Percentiles rank a stretch among this genome's conserved stretches.
These are phyloP conservation scores for Pestalotiopsis sp. DNA, from an alignment of 2,329 filamentous ascomycete species.

Conservation along the genomic window DNA sequence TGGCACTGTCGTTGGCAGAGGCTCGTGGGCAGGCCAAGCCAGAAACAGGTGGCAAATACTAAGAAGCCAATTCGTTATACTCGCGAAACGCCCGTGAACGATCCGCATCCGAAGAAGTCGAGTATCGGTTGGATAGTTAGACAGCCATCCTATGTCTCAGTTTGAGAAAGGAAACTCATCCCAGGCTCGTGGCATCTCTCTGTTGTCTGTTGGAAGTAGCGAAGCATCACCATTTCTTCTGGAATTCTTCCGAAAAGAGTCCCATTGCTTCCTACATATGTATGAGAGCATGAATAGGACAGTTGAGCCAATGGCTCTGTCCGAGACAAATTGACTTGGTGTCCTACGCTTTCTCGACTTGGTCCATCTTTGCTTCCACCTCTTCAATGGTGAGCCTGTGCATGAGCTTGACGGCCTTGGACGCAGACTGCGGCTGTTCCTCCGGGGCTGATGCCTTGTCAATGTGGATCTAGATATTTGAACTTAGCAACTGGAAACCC, in stretches of 20 bases:
- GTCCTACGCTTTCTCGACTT: slow-evolving; percentile 36
- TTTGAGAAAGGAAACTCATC: too few species aligned
- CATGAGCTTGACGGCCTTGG: slow-evolving; percentile 72
- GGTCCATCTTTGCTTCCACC: slow-evolving; percentile 69
- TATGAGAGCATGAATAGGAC: too few species aligned
- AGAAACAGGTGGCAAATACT: slow-evolving; percentile 44
- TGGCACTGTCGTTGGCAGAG: slow-evolving; percentile 47
- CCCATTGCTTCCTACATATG: too few species aligned
- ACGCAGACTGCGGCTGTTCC: slow-evolving; percentile 55
- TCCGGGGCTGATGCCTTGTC: slow-evolving; percentile 55
- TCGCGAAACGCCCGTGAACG: not conserved
- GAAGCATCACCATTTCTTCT: too few species aligned
- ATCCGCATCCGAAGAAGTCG: not conserved
- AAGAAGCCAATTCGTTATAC: slow-evolving; percentile 11
- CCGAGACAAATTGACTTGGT: not conserved
- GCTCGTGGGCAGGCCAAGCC: slow-evolving; percentile 43
- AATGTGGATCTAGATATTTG: slow-evolving; percentile 55
- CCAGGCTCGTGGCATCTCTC: too few species aligned
- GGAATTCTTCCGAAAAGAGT: too few species aligned
- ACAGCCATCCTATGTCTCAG: too few species aligned
- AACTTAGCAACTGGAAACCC: not conserved
- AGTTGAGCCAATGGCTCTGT: not conserved
- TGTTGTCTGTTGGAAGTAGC: too few species aligned
- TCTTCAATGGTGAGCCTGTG: slow-evolving; percentile 72
- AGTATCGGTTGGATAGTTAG: too few species aligned